These are phyloP conservation scores for Barnettozyma wickerhamii DNA, from an alignment of 805 yeast species.

Conservation along the genomic window DNA sequence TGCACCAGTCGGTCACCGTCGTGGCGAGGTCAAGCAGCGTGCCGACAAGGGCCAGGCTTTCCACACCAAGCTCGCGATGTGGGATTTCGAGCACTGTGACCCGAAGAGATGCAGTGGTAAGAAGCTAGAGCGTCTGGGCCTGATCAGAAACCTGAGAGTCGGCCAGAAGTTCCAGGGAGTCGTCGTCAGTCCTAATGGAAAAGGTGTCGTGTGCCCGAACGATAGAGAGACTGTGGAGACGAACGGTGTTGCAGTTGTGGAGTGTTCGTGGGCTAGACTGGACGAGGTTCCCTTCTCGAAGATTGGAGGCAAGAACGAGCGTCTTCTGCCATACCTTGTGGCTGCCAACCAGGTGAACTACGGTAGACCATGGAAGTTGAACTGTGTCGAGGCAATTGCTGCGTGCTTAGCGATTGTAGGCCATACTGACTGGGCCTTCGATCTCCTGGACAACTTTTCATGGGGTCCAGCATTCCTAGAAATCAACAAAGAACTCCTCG, in stretches of 20 bases:
- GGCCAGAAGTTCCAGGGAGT: constrained; percentile 93
- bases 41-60: constrained; percentile 31
- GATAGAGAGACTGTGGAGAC: constrained; percentile 74
- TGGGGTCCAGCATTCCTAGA: constrained; percentile 92
- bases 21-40: constrained; percentile 34
- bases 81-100: constrained; percentile 99
- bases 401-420: constrained; percentile 96
- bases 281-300: constrained; percentile 93
- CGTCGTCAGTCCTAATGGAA: constrained; percentile 85
- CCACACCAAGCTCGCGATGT: constrained; percentile 91
- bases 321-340: constrained; percentile 84
- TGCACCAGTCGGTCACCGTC: constrained; percentile 52
- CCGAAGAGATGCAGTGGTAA: constrained; percentile 97
- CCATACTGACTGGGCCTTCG: constrained; percentile 81
- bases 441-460: constrained; percentile 71
- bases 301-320: constrained; percentile 86
- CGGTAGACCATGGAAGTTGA: constrained; percentile 92
- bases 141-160: constrained; percentile 72
- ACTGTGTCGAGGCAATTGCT: constrained; percentile 96
- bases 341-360: constrained; percentile 98
- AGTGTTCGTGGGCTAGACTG: constrained; percentile 97
- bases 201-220: constrained; percentile 82
- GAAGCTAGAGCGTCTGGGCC: constrained; percentile 82
- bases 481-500: constrained; percentile 74
- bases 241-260: constrained; percentile 94